Evolutionary conservation across 768 basidiomycete species (phyloP), one percentile per base, ranked within the genome.

Genomic region (Termitomyces bulborhizus): DNA sequence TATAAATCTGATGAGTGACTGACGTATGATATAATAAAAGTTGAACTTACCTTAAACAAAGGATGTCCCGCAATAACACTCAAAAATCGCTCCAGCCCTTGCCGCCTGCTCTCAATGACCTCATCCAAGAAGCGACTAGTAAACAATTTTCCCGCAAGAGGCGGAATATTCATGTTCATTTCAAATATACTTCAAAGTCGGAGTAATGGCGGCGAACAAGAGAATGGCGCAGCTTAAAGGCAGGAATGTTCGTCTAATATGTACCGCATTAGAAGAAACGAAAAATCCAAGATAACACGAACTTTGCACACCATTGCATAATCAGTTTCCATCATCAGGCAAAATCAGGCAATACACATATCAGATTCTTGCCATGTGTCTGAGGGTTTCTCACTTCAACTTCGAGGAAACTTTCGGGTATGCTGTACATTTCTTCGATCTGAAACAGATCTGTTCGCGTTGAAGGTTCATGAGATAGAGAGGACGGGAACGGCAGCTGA

Each of bases 341-440:
- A 43, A 41, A 27, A 31, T 45, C 7, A 32, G 46, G 8, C 37
- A 11, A 18, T 18, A 6, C 27, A 34, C 41, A 32, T 45, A 15
- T 45, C 16, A 7, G 34, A 46, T 31, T 26, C 55, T 57, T 62
- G 93, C 95, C 96, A 63, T 98, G 96, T 0, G 96, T 99, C 72
- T 96, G 93, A 6, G 96, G 95, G 68, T 96, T 97, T 63, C 90
- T 79, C 6, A 98, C 93, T 70, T 99, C 96, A 62, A 99, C 96
- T 75, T 98, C 96, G 46, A 98, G 76, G 69, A 96, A 97, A 65
- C 90, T 93, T 72, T 98, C 95, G 36, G 96, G 96, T 5, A 96
- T 87, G 62, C 89, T 90, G 68, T 98, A 99, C 93, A 97, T 96
- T 74, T 98, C 95, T 72, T 98, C 95, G 64, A 97, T 90, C 88